Base-by-base conservation (phyloP, 139 green algal species). In the Mychonastes homosphaera region DNA sequence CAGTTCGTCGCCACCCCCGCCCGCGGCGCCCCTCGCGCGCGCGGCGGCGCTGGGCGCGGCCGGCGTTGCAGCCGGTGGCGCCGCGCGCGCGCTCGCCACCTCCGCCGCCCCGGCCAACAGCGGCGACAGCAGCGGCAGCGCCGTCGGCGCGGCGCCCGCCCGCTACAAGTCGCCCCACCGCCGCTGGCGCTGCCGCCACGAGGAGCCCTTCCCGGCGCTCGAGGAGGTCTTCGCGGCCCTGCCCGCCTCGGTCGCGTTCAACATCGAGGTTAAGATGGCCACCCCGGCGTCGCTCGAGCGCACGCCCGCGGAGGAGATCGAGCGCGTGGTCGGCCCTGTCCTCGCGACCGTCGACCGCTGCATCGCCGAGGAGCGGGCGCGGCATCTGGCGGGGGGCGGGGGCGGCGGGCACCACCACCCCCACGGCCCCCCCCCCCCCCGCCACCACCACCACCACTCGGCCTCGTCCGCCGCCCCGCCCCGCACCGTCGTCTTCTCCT, bases 261-360 rank as follows among this genome's bases (percentile, higher is more conserved):
- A 94, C 71, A 76, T 94, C 12, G 87, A 95, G 69, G 64, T 95
- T 21, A 95, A 95, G 71, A 88, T 94, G 79, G 56, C 65, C 0
- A 82, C 80, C 0, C 64, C 77, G 4, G 50, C 73, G n/a, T 46
- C 78, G 21, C 19, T 85, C 27, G 52, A 55, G 18, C 39, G 56
- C n/a, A 87, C 81, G 3, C 59, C 70, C 1, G 3, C 53, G 2
- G 73, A 63, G 6, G 84, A 92, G 71, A 62, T 92, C 4, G 64
- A 81, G 9, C 61, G 78, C 19, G 51, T 79, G 38, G 51, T 79
- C 46, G 69, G 13, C 50, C 56, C 53, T 33, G 69, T 78, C 61
- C 46, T 72, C 26, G 48, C 56, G 9, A 57, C 62, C 0, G 64
- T 72, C 3, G 26, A 49, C 15, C 40, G 40, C 41, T 50, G 28